phyloP scores from a whole-genome alignment of 805 yeast genomes.

The Zygosaccharomyces siamensis region DNA sequence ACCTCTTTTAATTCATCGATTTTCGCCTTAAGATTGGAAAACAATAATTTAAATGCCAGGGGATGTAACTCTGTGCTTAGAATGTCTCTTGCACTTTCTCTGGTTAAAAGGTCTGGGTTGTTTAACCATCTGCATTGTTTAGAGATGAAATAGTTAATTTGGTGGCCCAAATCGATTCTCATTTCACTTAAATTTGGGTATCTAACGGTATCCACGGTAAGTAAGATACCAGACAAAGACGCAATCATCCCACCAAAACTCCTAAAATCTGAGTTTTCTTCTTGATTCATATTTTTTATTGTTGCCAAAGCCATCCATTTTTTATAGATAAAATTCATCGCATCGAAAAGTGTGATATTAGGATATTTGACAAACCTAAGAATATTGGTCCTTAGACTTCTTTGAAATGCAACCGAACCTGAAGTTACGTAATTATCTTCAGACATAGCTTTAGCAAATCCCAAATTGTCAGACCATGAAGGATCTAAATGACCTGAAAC shows the following conservation, averaged over 20 bases:
- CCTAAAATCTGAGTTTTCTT: conserved; percentile 47
- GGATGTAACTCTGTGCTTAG: conserved; percentile 63
- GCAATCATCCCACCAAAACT: conserved; percentile 72
- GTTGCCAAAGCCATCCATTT: conserved; percentile 26
- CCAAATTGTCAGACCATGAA: conserved; percentile 30
- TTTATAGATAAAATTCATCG: conserved; percentile 37
- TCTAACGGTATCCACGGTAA: conserved; percentile 31
- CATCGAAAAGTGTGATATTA: conserved; percentile 29
- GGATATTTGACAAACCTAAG: conserved; percentile 24
- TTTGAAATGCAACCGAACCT: conserved; percentile 71
- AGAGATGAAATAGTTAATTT: conserved; percentile 45
- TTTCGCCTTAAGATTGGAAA: conserved; percentile 40
- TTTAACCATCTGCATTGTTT: conserved; percentile 47
- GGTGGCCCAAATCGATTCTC: conserved; percentile 33
- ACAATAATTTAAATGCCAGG: conserved; percentile 45
- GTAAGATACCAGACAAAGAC: conserved; percentile 60
- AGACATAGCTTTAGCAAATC: conserved; percentile 42
- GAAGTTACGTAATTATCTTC: conserved; percentile 50
- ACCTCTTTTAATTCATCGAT: conserved; percentile 33
- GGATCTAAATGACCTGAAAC: conserved; percentile 23
- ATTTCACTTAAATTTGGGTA: conserved; percentile 17
- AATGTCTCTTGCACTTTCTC: conserved; percentile 72
- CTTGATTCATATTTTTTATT: conserved; percentile 23
- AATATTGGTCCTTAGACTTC: conserved; percentile 49
- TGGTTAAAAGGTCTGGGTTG: conserved; percentile 46